phyloP scores from a whole-genome alignment of 176 grass and related monocot species.

The Musa acuminata region DNA sequence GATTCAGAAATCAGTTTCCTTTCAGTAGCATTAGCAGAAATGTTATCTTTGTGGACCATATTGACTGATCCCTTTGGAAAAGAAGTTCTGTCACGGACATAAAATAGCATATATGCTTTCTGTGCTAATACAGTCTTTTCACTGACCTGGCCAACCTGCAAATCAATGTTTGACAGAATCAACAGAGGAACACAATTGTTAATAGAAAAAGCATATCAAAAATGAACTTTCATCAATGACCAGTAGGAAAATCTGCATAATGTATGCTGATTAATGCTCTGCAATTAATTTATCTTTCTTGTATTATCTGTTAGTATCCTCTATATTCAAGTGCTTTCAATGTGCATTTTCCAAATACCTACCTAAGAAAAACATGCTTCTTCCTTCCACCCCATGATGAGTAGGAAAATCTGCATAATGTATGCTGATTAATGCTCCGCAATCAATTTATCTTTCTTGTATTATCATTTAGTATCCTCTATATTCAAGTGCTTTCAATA shows the following conservation, averaged over 20 bases:
- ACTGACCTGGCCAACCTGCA: slow-evolving; percentile 82
- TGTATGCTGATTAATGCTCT: neutral
- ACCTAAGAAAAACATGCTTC: neutral
- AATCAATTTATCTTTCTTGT: neutral
- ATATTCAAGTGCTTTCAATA: neutral
- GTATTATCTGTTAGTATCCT: neutral
- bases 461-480: neutral
- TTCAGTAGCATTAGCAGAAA: slow-evolving; percentile 22
- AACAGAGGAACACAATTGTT: neutral
- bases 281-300: neutral
- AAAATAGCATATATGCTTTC: slow-evolving; percentile 97
- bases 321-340: neutral
- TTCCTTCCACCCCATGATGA: neutral
- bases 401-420: neutral
- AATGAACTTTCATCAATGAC: neutral
- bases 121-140: slow-evolving; percentile 74
- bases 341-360: neutral
- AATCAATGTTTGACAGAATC: slow-evolving; percentile 6
- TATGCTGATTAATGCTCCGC: neutral
- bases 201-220: neutral
- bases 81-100: slow-evolving; percentile 67
- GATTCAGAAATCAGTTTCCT: slow-evolving; percentile 32
- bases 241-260: neutral
- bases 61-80: slow-evolving; percentile 25
- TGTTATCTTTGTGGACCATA: slow-evolving; percentile 23